Conservation (phyloP, 2,329 filamentous ascomycete genomes). For the Rachicladosporium sp. region DNA sequence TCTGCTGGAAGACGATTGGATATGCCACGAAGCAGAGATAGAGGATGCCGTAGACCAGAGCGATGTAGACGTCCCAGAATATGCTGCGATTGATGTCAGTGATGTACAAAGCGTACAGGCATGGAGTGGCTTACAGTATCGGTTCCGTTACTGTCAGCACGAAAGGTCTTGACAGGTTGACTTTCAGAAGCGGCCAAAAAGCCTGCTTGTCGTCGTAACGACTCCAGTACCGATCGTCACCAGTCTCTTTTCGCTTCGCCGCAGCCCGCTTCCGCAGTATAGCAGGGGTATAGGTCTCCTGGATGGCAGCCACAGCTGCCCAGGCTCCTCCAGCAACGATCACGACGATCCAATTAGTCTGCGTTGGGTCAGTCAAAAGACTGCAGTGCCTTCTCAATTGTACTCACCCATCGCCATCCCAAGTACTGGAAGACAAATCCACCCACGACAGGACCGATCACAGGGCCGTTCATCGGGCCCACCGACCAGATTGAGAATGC, state of each 20-base stretch:
- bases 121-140: constrained; percentile 35
- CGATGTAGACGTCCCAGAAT: constrained; percentile 59
- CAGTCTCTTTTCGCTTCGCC: constrained; percentile 52
- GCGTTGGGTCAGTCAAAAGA: constrained; percentile 5
- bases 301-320: constrained; percentile 45
- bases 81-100: constrained; percentile 28
- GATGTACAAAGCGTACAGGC: too few species aligned
- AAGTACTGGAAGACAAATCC: constrained; percentile 68
- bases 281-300: constrained; percentile 65
- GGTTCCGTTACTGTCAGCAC: constrained; percentile 68
- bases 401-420: constrained; percentile 68
- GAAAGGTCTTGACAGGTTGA: constrained; percentile 68
- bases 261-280: constrained; percentile 57
- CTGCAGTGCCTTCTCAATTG: constrained; percentile 46
- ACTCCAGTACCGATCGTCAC: constrained; percentile 63
- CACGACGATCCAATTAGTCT: constrained; percentile 40
- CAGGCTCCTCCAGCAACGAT: constrained; percentile 57
- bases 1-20: constrained; percentile 65
- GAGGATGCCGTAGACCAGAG: constrained; percentile 72
- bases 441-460: constrained; percentile 58
- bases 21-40: constrained; percentile 92
- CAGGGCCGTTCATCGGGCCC: constrained; percentile 61
- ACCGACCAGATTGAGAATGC: constrained; percentile 74
- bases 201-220: constrained; percentile 62
- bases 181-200: constrained; percentile 55